phyloP scores from a whole-genome alignment of 306 rosid species.

The Inga oerstediana region DNA sequence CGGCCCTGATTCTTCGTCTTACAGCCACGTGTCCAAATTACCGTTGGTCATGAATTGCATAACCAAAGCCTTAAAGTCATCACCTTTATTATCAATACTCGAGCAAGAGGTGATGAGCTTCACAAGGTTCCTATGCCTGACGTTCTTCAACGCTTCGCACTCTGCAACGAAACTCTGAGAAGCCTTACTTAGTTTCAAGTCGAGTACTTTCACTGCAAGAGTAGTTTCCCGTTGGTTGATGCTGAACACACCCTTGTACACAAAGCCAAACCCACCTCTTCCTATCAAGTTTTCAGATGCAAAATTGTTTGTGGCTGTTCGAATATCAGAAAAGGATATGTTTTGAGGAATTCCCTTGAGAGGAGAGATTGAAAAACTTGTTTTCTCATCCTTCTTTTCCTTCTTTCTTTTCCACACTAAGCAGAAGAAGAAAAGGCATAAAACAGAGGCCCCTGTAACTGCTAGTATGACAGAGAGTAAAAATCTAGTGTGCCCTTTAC shows the following conservation, averaged over 20 bases:
- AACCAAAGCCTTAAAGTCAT: constrained; percentile 45
- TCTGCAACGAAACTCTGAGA: constrained; percentile 46
- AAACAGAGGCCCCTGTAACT: constrained; percentile 28
- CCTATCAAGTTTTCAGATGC: constrained; percentile 77
- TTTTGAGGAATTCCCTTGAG: constrained; percentile 32
- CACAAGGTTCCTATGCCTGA: constrained; percentile 45
- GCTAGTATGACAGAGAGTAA: constrained; percentile 34
- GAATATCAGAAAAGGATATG: constrained; percentile 61
- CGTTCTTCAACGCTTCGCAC: constrained; percentile 45
- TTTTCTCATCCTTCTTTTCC: constrained; percentile 23
- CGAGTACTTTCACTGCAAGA: constrained; percentile 48
- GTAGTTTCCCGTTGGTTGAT: constrained; percentile 50
- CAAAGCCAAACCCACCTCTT: constrained; percentile 79
- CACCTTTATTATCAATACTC: constrained; percentile 44
- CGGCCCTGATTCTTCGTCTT: constrained; percentile 23
- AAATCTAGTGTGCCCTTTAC: constrained; percentile 19
- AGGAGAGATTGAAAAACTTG: background rate
- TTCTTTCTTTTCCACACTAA: constrained; percentile 10
- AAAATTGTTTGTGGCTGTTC: constrained; percentile 77
- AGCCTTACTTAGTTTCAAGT: constrained; percentile 47
- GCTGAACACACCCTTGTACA: constrained; percentile 69
- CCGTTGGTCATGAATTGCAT: constrained; percentile 53
- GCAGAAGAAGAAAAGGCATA: constrained; percentile 21
- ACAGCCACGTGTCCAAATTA: constrained; percentile 38
- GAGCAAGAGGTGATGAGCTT: constrained; percentile 49